Percentiles rank a stretch among this genome's conserved stretches.
These are phyloP conservation scores for Cucurbita argyrosperma DNA, from an alignment of 306 rosid genomes.

Conservation along the genomic window DNA sequence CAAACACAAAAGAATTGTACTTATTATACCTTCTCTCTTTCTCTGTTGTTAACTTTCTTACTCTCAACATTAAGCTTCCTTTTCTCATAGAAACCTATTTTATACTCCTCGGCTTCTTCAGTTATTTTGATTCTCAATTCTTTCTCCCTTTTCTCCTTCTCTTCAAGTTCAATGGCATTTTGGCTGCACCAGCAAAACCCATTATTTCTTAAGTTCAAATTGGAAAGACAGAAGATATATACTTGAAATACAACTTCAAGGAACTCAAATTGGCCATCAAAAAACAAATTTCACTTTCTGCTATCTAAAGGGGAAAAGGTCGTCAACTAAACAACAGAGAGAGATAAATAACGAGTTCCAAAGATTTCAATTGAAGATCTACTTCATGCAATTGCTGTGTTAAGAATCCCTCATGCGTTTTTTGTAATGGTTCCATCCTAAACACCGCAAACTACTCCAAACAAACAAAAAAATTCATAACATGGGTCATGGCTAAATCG, in stretches of 20 bases:
- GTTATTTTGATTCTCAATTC: conserved; percentile 76
- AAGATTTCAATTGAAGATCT: not conserved
- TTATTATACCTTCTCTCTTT: conserved; percentile 68
- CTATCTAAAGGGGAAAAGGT: not conserved
- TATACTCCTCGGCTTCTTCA: conserved; percentile 92
- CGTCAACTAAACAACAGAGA: not conserved
- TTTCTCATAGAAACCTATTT: conserved; percentile 71
- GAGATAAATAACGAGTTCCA: not conserved
- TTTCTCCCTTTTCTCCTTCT: conserved; percentile 90
- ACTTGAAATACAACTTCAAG: not conserved
- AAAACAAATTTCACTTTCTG: not conserved
- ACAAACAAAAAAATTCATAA: too few species aligned
- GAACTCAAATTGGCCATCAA: not conserved
- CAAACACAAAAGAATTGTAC: not conserved
- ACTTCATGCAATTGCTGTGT: not conserved
- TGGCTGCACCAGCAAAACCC: conserved; percentile 44
- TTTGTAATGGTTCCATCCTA: not conserved
- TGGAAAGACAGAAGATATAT: not conserved
- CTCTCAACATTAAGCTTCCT: conserved; percentile 87
- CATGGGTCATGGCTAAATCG: not conserved
- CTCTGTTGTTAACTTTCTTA: conserved; percentile 72
- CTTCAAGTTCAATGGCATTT: conserved; percentile 74
- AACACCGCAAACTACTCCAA: not conserved
- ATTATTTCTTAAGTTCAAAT: not conserved
- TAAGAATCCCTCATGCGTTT: not conserved